Conservation (phyloP, 768 basidiomycete genomes). For the Chiua virens region DNA sequence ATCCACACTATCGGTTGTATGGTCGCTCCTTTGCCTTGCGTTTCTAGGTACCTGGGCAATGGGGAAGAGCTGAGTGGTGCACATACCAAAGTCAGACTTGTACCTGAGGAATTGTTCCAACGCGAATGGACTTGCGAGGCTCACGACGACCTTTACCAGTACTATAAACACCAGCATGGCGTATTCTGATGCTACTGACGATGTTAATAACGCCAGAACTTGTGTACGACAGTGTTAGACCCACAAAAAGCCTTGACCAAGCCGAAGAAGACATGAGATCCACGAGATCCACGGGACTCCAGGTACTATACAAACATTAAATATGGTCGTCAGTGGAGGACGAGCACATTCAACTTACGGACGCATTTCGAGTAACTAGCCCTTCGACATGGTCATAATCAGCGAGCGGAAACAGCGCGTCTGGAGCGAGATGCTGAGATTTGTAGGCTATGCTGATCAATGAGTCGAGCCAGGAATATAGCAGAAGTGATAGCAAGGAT, state of each 20-base stretch:
- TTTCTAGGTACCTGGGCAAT: slow-evolving; percentile 50
- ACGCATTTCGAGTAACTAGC: slow-evolving; percentile 31
- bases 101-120: slow-evolving; percentile 9
- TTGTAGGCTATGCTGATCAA: slow-evolving; percentile 43
- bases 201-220: background rate
- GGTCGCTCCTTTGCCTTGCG: slow-evolving; percentile 42
- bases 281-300: background rate
- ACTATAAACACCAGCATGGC: background rate
- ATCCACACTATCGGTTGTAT: slow-evolving; percentile 74
- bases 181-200: slow-evolving; percentile 2
- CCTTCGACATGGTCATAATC: slow-evolving; percentile 42
- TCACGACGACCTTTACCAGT: background rate
- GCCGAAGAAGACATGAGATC: slow-evolving; percentile 1
- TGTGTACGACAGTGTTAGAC: background rate
- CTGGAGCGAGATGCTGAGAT: slow-evolving; percentile 41
- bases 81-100: background rate
- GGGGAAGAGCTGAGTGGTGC: too few species aligned
- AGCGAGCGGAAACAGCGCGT: slow-evolving; percentile 46
- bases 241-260: slow-evolving; percentile 6
- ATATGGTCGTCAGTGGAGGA: background rate
- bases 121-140: slow-evolving; percentile 5
- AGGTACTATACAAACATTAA: background rate
- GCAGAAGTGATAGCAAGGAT: slow-evolving; percentile 34
- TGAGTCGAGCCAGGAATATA: slow-evolving; percentile 55
- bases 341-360: slow-evolving; percentile 18